Percentiles rank a stretch among this genome's conserved stretches.
phyloP scores from a whole-genome alignment of 176 grass and related monocot genomes.

The Oryza rufipogon region DNA sequence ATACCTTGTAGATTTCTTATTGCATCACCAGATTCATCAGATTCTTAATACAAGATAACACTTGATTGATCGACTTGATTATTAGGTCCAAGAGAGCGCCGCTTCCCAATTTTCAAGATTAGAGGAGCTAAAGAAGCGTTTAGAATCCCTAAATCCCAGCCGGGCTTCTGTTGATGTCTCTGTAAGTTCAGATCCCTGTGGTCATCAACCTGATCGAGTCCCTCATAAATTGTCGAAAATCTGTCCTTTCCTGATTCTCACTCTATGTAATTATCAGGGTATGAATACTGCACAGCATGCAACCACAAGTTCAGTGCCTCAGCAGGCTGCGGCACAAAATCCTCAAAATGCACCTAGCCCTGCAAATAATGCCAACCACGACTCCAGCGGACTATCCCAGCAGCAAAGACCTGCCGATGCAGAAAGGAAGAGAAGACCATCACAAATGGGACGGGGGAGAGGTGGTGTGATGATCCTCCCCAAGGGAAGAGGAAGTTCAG shows the following conservation, averaged over 20 bases:
- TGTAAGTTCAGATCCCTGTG: constrained; percentile 46
- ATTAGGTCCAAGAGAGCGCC: constrained; percentile 90
- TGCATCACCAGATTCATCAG: constrained; percentile 9
- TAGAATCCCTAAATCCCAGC: constrained; percentile 77
- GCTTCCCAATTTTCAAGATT: constrained; percentile 78
- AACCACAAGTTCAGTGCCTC: constrained; percentile 35
- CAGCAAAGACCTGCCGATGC: constrained; percentile 40
- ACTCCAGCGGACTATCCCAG: background rate
- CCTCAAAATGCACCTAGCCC: constrained; percentile 25
- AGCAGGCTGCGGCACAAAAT: constrained; percentile 37
- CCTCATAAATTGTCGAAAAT: constrained; percentile 13
- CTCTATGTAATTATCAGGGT: constrained; percentile 37
- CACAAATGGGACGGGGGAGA: constrained; percentile 54
- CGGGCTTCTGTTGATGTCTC: constrained; percentile 58
- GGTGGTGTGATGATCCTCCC: constrained; percentile 66
- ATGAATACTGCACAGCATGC: constrained; percentile 35
- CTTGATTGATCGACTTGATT: constrained; percentile 39
- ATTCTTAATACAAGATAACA: background rate
- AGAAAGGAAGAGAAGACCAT: constrained; percentile 69
- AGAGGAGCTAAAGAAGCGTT: constrained; percentile 82
- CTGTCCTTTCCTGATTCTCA: constrained; percentile 28
- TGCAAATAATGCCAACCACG: constrained; percentile 28
- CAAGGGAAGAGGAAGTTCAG: constrained; percentile 68
- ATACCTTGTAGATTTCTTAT: constrained; percentile 1
- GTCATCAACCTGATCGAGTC: background rate